Evolutionary conservation across 1,139 yeast genomes (phyloP), one percentile per base, ranked within the genome.

Genomic region (Taiozyma sp.): DNA sequence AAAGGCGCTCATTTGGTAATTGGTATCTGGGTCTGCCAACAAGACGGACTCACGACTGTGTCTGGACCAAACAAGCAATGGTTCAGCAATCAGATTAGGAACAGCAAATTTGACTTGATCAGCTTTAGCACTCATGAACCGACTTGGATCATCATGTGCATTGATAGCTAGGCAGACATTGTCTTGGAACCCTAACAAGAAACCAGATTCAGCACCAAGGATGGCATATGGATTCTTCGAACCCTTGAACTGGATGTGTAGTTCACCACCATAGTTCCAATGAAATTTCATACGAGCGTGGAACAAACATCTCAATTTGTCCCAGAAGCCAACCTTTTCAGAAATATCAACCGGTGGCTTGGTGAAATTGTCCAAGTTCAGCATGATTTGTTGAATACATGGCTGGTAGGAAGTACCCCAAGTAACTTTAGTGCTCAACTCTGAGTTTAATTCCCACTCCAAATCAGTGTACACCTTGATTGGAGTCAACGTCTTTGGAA

Each of bases 351-450:
- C 73, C 1, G 87, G 87, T 1, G 88, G 87, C 60, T 85, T 93
- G 1, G 96, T 83, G 65, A 92, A 88, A 50, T 87, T 85, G 61
- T 91, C 97, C 59, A 92, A 78, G 53, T 83, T 87, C 51, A 83
- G 72, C 85, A 88, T 87, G 2, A 84, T 76, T 58, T 90, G 93
- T 58, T 90, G 92, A 42, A 92, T 78, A 1, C 91, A 95, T 41
- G 96, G 92, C 60, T 84, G 90, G 62, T 84, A 85, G 0, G 91
- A 86, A 39, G 85, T 84, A 30, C 96, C 96, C 96, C 97, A 91
- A 0, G 89, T 81, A 43, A 89, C 81, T 39, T 88, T 72, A 0
- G 95, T 81, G 0, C 93, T 84, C 9, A 69, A 66, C 22, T 73
- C 71, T 0, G 96, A 79, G 51, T 76, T 73, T 43, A 87, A 75